A percentile compares a stretch with the other conserved stretches of the same genome.
phyloP scores from a whole-genome alignment of 257 asterid genomes.

The Nicotiana sylvestris region DNA sequence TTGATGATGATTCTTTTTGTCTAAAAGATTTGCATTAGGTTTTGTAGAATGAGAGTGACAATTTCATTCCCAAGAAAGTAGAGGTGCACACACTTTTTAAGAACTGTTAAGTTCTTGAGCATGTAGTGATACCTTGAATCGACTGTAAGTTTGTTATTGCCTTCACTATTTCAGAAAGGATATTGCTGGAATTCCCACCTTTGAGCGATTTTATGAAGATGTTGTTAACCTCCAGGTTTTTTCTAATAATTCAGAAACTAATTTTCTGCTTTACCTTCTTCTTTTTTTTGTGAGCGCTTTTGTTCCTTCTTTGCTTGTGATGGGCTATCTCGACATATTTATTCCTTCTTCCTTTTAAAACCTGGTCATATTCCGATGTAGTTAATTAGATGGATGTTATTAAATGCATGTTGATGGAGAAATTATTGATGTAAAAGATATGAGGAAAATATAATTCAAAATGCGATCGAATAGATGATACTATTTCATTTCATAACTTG shows the following conservation, averaged over 20 bases:
- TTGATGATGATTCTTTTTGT: background rate
- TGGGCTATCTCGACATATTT: background rate
- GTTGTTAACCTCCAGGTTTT: conserved; percentile 83
- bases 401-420: background rate
- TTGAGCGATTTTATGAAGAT: conserved; percentile 64
- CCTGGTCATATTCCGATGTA: background rate
- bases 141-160: background rate
- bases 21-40: background rate
- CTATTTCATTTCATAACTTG: background rate
- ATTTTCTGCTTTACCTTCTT: background rate
- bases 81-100: background rate
- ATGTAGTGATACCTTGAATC: background rate
- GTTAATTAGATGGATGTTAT: background rate
- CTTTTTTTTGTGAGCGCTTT: background rate
- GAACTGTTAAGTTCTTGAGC: background rate
- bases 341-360: background rate
- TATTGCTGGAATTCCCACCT: conserved; percentile 52
- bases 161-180: conserved; percentile 59
- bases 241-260: conserved; percentile 19
- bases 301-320: background rate
- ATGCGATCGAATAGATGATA: background rate
- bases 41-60: background rate
- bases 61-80: background rate
- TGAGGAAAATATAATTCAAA: background rate
- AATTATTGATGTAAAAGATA: background rate